A percentile compares a stretch with the other conserved stretches of the same genome.
Evolutionary conservation across 1,284 basidiomycete species (phyloP).

Genomic region (Pseudozyma thailandica): DNA sequence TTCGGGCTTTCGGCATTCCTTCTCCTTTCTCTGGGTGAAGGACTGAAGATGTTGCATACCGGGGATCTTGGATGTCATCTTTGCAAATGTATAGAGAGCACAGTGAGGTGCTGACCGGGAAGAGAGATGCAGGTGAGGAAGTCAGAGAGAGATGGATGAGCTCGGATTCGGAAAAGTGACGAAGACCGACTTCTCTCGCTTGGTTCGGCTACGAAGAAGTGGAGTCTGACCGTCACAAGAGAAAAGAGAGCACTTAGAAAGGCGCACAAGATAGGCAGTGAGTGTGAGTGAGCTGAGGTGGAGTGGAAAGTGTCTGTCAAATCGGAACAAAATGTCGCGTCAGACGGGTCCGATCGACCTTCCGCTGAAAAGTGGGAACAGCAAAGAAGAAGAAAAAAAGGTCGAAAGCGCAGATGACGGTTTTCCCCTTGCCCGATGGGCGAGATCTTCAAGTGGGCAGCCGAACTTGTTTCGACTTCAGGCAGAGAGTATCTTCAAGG

Average conservation of each 20-base stretch:
- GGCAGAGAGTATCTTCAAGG: too few relatives aligned
- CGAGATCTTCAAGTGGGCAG: background rate
- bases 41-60: constrained; percentile 56
- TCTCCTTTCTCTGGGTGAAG: constrained; percentile 54
- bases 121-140: background rate
- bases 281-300: background rate
- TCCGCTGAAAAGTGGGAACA: background rate
- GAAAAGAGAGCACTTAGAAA: too few relatives aligned
- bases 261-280: too few relatives aligned
- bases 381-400: background rate
- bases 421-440: background rate
- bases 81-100: constrained; percentile 1
- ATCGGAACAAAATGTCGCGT: too few relatives aligned
- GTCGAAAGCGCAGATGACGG: background rate
- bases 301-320: too few relatives aligned
- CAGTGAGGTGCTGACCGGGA: too few relatives aligned
- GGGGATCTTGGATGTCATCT: constrained; percentile 54
- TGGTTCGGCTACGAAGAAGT: background rate
- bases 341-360: too few relatives aligned
- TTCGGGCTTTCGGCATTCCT: constrained; percentile 46
- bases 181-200: background rate
- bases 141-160: background rate
- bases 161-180: background rate
- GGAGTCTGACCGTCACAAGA: background rate
- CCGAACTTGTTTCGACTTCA: too few relatives aligned